Percentiles rank a stretch among this genome's conserved stretches.
Evolutionary conservation across 345 rosid genomes (phyloP).

Genomic region (Hibiscus syriacus): DNA sequence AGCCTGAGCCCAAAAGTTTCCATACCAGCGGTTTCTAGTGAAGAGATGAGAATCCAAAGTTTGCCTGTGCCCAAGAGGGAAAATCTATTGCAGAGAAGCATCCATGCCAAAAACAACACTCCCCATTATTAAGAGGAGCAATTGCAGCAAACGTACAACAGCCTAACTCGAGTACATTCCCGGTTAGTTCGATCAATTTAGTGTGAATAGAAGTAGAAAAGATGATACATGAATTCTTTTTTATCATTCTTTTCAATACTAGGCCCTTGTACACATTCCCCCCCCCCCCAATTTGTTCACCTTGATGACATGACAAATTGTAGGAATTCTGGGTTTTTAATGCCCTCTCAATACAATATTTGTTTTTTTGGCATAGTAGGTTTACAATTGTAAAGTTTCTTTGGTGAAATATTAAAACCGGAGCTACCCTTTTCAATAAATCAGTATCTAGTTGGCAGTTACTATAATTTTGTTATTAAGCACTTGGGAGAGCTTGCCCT

Average conservation of each 20-base stretch:
- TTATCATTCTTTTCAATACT: slow-evolving; percentile 22
- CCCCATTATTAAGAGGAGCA: slow-evolving; percentile 15
- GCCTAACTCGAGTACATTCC: not conserved
- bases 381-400: not conserved
- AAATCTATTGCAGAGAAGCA: not conserved
- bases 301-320: not conserved
- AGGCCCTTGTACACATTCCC: not conserved
- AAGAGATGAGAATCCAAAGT: slow-evolving; percentile 7
- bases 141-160: slow-evolving; percentile 14
- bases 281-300: slow-evolving; percentile 2
- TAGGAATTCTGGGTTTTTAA: slow-evolving; percentile 16
- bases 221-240: slow-evolving; percentile 35
- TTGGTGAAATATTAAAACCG: no score
- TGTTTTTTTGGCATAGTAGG: not conserved
- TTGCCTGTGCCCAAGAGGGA: not conserved
- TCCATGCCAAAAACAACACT: not conserved
- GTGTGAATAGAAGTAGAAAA: slow-evolving; percentile 25
- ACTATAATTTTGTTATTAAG: slow-evolving; percentile 21
- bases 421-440: no score
- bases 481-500: slow-evolving; percentile 32
- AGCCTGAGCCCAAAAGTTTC: slow-evolving; percentile 11
- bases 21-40: not conserved
- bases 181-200: slow-evolving; percentile 33
- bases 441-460: slow-evolving; percentile 30
- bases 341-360: not conserved